Percentiles rank a stretch among this genome's conserved stretches.
These are phyloP conservation scores for Aspergillus baeticus DNA, from an alignment of 495 filamentous ascomycete species.

Conservation along the genomic window DNA sequence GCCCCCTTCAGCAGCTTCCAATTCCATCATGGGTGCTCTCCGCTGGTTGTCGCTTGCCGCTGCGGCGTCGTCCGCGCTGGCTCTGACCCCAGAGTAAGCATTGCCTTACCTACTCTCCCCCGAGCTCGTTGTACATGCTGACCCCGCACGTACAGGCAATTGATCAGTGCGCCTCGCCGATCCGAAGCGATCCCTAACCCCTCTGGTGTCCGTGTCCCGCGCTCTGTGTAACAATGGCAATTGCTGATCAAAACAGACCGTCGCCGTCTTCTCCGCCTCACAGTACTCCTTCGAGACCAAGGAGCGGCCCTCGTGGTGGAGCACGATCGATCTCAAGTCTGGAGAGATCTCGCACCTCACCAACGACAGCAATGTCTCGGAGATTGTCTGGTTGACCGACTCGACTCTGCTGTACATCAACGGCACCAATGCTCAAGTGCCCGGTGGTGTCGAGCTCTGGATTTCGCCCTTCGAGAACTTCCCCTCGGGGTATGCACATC, in stretches of 20 bases:
- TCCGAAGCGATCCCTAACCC: slow-evolving; percentile 38
- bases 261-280: slow-evolving; percentile 34
- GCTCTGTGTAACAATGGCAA: background rate
- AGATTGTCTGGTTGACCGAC: slow-evolving; percentile 44
- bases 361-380: slow-evolving; percentile 43
- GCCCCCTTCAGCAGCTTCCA: background rate
- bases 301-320: slow-evolving; percentile 29
- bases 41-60: slow-evolving; percentile 19
- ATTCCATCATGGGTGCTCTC: slow-evolving; percentile 15
- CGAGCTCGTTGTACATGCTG: background rate
- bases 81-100: slow-evolving; percentile 24
- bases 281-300: slow-evolving; percentile 49
- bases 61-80: slow-evolving; percentile 16
- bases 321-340: slow-evolving; percentile 38
- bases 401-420: slow-evolving; percentile 49
- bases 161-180: slow-evolving; percentile 37
- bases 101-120: background rate
- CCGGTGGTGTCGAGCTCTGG: slow-evolving; percentile 44
- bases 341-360: slow-evolving; percentile 36
- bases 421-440: slow-evolving; percentile 40
- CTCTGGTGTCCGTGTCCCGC: slow-evolving; percentile 28
- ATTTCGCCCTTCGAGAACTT: slow-evolving; percentile 33
- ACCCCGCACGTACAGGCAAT: slow-evolving; percentile 16
- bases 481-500: slow-evolving; percentile 20
- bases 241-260: slow-evolving; percentile 18